Evolutionary conservation across 805 yeast genomes (phyloP), one percentile per base, ranked within the genome.

Genomic region (Scheffersomyces coipomensis): DNA sequence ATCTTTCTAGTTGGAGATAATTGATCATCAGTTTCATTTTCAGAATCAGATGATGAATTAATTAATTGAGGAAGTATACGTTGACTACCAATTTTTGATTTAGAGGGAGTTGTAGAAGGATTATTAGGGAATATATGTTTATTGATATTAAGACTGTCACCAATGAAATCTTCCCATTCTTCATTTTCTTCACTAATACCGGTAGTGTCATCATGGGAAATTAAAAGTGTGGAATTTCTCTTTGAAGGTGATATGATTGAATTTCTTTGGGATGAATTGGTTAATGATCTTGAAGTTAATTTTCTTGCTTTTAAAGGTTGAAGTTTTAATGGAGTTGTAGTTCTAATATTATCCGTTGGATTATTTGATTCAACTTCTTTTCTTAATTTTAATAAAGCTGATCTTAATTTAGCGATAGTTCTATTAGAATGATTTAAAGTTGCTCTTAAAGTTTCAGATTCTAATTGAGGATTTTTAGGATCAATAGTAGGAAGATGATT

Each of bases 361-460:
- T 38, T 46, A 19, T 19, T 27, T 17, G 51, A 41, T 11, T 40
- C 25, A 53, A 50, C 37, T 36, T 73, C 75, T 9, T 59, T 52
- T 46, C 65, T 72, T 35, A 64, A 58, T 53, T 76, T 78, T 43
- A 75, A 54, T 8, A 78, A 51, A 2, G 73, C 66, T 16, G 69
- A 63, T 55, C 85, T 75, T 45, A 85, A 67, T 49, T 75, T 81
- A n/a, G 78, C 62, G 34, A 85, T 79, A 2, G 80, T 75, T 44
- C 73, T 70, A 49, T 82, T 78, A 4, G 90, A 84, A 58, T 76
- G 86, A 13, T 71, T 68, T 48, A 87, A 68, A 18, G 85, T 81
- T 0, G 84, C 73, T 45, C 75, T 71, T 46, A 85, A 60, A 1
- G 89, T 81, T 51, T 86, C 90, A 2, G 76, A 64, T 52, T 85